Percentiles rank a stretch among this genome's conserved stretches.
Evolutionary conservation across 768 basidiomycete genomes (phyloP).

Genomic region (Pluteus cervinus): DNA sequence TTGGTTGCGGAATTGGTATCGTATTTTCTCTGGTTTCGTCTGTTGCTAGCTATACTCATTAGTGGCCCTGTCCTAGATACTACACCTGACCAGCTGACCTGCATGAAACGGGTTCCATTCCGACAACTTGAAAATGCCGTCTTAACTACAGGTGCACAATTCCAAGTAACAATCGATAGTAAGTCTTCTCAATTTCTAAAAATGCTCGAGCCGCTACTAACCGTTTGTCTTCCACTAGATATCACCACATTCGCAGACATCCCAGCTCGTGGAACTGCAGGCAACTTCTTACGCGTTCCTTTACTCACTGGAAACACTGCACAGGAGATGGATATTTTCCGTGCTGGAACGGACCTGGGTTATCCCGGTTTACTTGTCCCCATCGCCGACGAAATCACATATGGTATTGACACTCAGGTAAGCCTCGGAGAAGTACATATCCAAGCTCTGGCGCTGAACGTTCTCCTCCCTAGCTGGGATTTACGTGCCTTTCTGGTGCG

Average conservation of each 20-base stretch:
- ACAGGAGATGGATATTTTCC: constrained; percentile 30
- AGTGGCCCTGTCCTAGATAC: constrained; percentile 9
- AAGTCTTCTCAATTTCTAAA: constrained; percentile 1
- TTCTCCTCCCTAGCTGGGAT: constrained; percentile 15
- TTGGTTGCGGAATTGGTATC: constrained; percentile 27
- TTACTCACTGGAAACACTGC: constrained; percentile 23
- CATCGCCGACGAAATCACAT: constrained; percentile 20
- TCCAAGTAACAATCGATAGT: constrained; percentile 28
- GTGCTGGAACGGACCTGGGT: constrained; percentile 20
- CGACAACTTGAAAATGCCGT: constrained; percentile 26
- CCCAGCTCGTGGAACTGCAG: constrained; percentile 15
- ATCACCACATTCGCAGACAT: constrained; percentile 28
- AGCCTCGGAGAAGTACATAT: too few relatives aligned
- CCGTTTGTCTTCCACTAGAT: constrained; percentile 10
- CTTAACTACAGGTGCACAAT: constrained; percentile 19
- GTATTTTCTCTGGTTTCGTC: background rate
- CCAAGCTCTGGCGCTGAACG: background rate
- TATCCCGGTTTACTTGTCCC: constrained; percentile 21
- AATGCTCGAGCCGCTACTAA: background rate
- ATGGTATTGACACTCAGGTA: constrained; percentile 26
- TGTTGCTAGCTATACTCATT: background rate
- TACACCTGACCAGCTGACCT: constrained; percentile 24
- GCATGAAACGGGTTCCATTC: constrained; percentile 28
- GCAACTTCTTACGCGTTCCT: constrained; percentile 24
- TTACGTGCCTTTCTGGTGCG: constrained; percentile 24